Evolutionary conservation across 345 rosid genomes (phyloP).

Genomic region (Acer campestre): DNA sequence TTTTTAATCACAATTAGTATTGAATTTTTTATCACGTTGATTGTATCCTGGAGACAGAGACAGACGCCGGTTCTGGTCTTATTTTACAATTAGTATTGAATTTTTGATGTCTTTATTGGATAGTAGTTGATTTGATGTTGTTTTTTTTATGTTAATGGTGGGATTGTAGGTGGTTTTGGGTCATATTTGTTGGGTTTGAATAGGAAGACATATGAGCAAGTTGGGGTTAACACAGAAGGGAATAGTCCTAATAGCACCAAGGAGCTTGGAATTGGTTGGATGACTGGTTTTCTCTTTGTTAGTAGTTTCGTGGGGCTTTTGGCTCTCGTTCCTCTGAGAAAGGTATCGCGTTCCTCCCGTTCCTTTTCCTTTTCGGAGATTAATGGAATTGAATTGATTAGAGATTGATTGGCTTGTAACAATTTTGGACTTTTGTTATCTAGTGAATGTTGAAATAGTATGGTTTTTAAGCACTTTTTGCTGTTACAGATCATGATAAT

Average conservation of each 20-base stretch:
- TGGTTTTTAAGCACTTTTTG: conserved; percentile 6
- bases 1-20: too few species aligned
- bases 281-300: conserved; percentile 78
- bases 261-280: conserved; percentile 92
- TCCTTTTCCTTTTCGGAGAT: background rate
- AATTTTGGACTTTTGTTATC: background rate
- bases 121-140: background rate
- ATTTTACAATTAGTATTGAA: too few species aligned
- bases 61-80: too few species aligned
- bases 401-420: background rate
- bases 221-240: conserved; percentile 65
- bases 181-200: conserved; percentile 86
- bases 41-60: too few species aligned
- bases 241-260: conserved; percentile 66
- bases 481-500: conserved; percentile 76
- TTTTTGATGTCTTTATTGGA: background rate
- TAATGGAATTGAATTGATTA: background rate
- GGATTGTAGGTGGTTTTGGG: conserved; percentile 82
- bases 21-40: too few species aligned
- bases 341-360: conserved; percentile 40
- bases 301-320: conserved; percentile 80
- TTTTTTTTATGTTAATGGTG: conserved; percentile 2
- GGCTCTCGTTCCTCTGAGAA: conserved; percentile 84
- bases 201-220: conserved; percentile 62
- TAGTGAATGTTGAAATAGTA: conserved; percentile 7